Conservation (phyloP, 495 filamentous ascomycete species). For the Penicillium tannophilum region DNA sequence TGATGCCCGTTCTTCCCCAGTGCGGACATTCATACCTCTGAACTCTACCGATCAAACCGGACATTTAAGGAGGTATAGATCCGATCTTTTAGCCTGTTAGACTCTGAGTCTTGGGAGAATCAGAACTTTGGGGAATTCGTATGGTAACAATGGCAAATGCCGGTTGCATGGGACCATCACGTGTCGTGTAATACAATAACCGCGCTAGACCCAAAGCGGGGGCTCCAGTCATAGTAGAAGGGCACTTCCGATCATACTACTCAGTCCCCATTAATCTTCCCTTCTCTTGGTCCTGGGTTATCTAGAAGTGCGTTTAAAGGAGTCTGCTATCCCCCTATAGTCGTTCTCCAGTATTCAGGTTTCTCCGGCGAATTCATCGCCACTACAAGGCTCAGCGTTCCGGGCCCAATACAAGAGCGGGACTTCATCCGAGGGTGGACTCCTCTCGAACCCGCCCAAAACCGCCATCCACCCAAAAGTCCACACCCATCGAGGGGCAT, state of each 20-base stretch:
- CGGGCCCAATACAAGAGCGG: slow-evolving; percentile 40
- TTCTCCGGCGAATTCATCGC: slow-evolving; percentile 5
- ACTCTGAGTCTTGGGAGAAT: background rate
- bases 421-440: slow-evolving; percentile 49
- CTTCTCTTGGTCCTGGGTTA: background rate
- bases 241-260: slow-evolving; percentile 4
- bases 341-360: background rate
- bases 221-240: background rate
- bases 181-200: slow-evolving; percentile 30
- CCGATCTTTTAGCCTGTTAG: too few relatives aligned
- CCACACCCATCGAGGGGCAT: slow-evolving; percentile 50
- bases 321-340: background rate
- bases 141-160: background rate
- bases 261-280: slow-evolving; percentile 4
- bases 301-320: slow-evolving; percentile 1
- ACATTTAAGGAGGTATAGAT: background rate
- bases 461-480: slow-evolving; percentile 36
- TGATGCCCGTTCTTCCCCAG: slow-evolving; percentile 3
- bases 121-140: background rate
- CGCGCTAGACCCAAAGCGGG: slow-evolving; percentile 26
- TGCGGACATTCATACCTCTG: background rate
- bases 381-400: slow-evolving; percentile 34
- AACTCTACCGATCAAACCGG: background rate
- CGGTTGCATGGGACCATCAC: slow-evolving; percentile 14
- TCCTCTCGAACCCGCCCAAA: slow-evolving; percentile 38